Conservation (phyloP, 176 grass and related monocot genomes). For the Oryza australiensis region DNA sequence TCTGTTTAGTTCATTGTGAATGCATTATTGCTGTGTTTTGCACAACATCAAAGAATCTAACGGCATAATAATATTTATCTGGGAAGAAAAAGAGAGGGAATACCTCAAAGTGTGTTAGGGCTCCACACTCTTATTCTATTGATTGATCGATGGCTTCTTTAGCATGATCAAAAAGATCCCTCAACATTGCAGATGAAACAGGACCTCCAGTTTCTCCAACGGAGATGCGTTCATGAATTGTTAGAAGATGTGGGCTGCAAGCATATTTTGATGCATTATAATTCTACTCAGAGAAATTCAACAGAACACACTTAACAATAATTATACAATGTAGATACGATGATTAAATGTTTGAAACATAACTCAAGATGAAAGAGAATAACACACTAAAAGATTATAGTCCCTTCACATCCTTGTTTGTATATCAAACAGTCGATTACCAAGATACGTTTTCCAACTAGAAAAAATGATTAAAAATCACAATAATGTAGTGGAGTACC, state of each 20-base stretch:
- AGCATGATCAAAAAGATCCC: constrained; percentile 46
- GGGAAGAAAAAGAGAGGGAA: background rate
- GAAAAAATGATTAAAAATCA: background rate
- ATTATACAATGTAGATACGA: background rate
- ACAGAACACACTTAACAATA: background rate
- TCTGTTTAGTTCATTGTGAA: background rate
- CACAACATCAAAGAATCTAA: too few relatives aligned
- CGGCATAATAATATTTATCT: background rate
- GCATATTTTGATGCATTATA: background rate
- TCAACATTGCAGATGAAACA: constrained; percentile 58
- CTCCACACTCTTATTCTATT: constrained; percentile 67
- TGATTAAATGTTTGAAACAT: background rate
- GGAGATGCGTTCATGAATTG: constrained; percentile 78
- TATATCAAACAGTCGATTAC: background rate
- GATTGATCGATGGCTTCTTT: constrained; percentile 74
- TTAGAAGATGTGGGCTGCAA: constrained; percentile 83
- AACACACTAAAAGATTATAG: background rate
- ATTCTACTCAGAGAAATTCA: background rate
- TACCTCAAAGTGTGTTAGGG: constrained; percentile 92
- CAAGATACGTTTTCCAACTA: background rate
- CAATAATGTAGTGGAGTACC: constrained; percentile 36
- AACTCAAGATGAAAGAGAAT: background rate
- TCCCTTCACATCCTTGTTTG: background rate
- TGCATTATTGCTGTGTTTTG: too few relatives aligned
- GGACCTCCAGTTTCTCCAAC: constrained; percentile 62